Evolutionary conservation across 331 rosid genomes (phyloP), one percentile per base, ranked within the genome.

Genomic region (Pyrus hybrid): DNA sequence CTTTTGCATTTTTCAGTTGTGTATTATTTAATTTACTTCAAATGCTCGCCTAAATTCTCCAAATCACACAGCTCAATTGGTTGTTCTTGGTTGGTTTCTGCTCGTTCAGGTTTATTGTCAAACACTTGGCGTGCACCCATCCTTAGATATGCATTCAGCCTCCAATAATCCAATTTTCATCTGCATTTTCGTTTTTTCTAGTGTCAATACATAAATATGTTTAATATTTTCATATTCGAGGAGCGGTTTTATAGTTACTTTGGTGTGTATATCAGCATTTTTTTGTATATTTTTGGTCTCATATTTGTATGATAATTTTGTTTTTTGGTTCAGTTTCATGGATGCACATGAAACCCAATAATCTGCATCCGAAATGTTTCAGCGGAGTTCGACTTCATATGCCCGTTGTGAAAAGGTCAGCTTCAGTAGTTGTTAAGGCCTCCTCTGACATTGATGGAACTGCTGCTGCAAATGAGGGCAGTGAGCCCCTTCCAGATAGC

Each of bases 401-500:
- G 67, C 81, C 87, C 45, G 23, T 77, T n/a, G 28, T 58, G 18
- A 66, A 62, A 28, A 78, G 69, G 56, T 80, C 64, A 0, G 25
- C 53, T 45, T 72, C 76, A 14, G 20, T 81, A 13, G 51, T 82
- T 68, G 86, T 75, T 30, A 84, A 79, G 61, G 88, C 88, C 60
- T 80, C 88, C 6, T 58, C 87, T 54, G 93, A 77, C 22, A 82
- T 56, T 66, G 91, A 84, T 64, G 86, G 76, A 20, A 67, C 79
- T 0, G 76, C 74, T 14, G 49, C 86, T 4, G 80, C 74, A 2
- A 41, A 41, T 10, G 87, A 80, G 12, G 68, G 76, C 51, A 67
- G 41, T 17, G 83, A 76, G 60, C 67, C 89, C 22, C 63, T 82
- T 30, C 20, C 81, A 41, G 88, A 83, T 33, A 67, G 49, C 56